Percentiles rank a stretch among this genome's conserved stretches.
These are phyloP conservation scores for Tausonia pullulans DNA, from an alignment of 1,284 basidiomycete genomes.

Conservation along the genomic window DNA sequence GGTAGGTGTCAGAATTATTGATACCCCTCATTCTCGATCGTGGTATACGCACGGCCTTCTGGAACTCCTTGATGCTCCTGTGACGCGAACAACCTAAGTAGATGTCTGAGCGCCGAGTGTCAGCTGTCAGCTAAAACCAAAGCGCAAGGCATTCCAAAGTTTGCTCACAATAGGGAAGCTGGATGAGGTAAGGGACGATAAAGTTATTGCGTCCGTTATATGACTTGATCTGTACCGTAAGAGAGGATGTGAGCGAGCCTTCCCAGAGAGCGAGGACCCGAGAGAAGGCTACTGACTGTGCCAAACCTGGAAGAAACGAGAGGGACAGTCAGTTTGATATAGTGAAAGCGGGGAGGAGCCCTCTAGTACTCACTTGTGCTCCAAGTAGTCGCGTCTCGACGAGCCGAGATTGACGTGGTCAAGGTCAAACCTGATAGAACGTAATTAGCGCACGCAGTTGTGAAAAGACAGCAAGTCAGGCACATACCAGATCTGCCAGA, in stretches of 20 bases:
- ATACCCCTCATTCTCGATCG: background rate
- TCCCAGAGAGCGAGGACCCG: background rate
- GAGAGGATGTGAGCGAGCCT: too few species aligned
- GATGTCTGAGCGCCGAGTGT: conserved; percentile 45
- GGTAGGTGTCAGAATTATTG: background rate
- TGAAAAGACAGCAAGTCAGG: background rate
- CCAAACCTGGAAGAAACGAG: conserved; percentile 3
- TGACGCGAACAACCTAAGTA: conserved; percentile 62
- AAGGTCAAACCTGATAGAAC: conserved; percentile 49
- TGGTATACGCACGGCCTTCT: background rate
- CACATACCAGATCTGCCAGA: conserved; percentile 58
- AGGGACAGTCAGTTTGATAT: background rate
- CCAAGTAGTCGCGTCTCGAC: conserved; percentile 60
- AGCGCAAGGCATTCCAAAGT: conserved; percentile 12
- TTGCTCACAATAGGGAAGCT: conserved; percentile 40
- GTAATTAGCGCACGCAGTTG: background rate
- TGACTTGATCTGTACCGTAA: conserved; percentile 41
- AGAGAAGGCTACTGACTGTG: conserved; percentile 1
- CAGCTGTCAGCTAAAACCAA: too few species aligned
- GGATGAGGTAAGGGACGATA: conserved; percentile 54
- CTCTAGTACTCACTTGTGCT: conserved; percentile 56
- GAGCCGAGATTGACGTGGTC: conserved; percentile 64
- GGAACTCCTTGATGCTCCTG: conserved; percentile 36
- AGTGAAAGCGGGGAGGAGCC: conserved; percentile 32
- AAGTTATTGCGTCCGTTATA: conserved; percentile 67